A percentile compares a stretch with the other conserved stretches of the same genome.
Conservation (phyloP, 768 basidiomycete genomes). For the Tricholoma saponaceum region DNA sequence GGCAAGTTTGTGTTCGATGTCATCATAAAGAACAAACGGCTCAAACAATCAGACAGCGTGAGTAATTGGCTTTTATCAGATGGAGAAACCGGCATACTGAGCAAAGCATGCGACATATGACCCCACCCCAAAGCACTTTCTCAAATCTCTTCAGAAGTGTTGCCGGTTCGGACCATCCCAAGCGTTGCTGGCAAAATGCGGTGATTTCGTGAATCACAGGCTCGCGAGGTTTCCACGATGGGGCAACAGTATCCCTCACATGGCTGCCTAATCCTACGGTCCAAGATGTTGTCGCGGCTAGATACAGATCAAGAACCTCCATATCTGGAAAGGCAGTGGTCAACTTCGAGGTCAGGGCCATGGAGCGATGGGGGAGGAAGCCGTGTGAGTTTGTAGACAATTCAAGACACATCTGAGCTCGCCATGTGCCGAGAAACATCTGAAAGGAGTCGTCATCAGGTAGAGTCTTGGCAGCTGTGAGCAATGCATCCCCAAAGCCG, state of each 20-base stretch:
- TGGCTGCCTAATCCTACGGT: not conserved
- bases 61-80: not conserved
- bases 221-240: constrained; percentile 2
- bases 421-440: constrained; percentile 8
- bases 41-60: not conserved
- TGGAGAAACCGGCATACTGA: not conserved
- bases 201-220: constrained; percentile 6
- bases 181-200: constrained; percentile 2
- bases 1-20: not conserved
- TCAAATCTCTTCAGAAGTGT: constrained; percentile 1
- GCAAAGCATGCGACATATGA: not conserved
- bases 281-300: constrained; percentile 8
- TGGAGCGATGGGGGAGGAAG: not conserved
- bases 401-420: constrained; percentile 1
- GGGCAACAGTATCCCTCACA: not conserved
- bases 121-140: not conserved
- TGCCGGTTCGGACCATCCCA: constrained; percentile 9
- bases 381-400: constrained; percentile 8
- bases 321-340: constrained; percentile 6
- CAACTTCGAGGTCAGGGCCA: not conserved
- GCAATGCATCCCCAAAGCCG: constrained; percentile 53
- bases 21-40: not conserved
- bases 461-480: constrained; percentile 5
- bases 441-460: not conserved
- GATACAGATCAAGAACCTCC: constrained; percentile 2